phyloP scores from a whole-genome alignment of 371 early-diverging fungal species.

The Mortierella sp. region DNA sequence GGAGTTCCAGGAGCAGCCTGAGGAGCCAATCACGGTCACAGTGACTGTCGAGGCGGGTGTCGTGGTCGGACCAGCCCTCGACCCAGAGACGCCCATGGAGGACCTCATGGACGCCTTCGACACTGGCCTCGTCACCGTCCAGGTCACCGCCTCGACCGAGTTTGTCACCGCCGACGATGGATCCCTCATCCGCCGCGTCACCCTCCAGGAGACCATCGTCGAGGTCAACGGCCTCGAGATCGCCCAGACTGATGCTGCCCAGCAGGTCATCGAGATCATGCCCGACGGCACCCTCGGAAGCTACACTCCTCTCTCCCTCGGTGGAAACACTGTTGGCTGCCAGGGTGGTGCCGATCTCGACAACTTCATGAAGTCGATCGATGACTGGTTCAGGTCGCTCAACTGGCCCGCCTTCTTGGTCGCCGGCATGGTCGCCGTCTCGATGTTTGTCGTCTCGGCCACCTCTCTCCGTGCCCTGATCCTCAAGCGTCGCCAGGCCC shows the following conservation, averaged over 20 bases:
- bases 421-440: conserved; percentile 18
- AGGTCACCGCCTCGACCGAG: conserved; percentile 73
- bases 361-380: conserved; percentile 30
- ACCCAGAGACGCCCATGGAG: conserved; percentile 70
- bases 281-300: conserved; percentile 64
- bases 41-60: conserved; percentile 68
- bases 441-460: conserved; percentile 30
- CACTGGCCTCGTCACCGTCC: conserved; percentile 77
- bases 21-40: conserved; percentile 71
- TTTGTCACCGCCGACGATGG: conserved; percentile 69
- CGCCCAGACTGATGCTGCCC: conserved; percentile 76
- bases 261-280: conserved; percentile 77
- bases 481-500: conserved; percentile 42
- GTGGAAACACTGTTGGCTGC: conserved; percentile 25
- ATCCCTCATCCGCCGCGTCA: conserved; percentile 65
- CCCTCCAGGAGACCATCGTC: conserved; percentile 71
- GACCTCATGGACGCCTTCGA: conserved; percentile 69
- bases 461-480: conserved; percentile 32
- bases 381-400: conserved; percentile 37
- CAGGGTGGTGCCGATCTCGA: conserved; percentile 12
- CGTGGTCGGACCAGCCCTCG: conserved; percentile 77
- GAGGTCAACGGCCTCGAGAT: conserved; percentile 81
- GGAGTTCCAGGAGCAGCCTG: conserved; percentile 69
- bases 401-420: conserved; percentile 41
- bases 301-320: conserved; percentile 57